Base-by-base conservation (phyloP, 2,329 filamentous ascomycete genomes). In the Colletotrichum viniferum region DNA sequence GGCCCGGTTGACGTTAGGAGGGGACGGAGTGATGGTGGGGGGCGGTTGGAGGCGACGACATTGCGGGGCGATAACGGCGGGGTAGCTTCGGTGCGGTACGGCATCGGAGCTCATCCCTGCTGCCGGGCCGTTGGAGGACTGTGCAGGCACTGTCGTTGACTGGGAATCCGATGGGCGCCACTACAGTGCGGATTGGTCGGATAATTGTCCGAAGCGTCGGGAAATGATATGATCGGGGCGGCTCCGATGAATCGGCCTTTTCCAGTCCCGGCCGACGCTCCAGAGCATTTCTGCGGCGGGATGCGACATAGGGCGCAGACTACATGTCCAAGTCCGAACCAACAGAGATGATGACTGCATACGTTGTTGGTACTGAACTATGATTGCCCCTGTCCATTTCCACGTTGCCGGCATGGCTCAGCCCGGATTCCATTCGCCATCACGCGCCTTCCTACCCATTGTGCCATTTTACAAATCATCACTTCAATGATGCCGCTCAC, bases 161-260 rank as follows among this genome's bases (percentile, higher is more conserved):
- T 4, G 4, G 48, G 5, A n/a, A 14, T 38, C 26, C 18, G 34
- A 10, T 16, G 34, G 5, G 24, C 6, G 26, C 14, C 4, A 10
- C 8, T 16, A 71, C 67, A 66, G 72, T 74, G 55, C 8, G 1
- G 14, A 28, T n/a, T 8, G n/a, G 21, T 34, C 43, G 38, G 52
- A 55, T 36, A 68, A 73, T 73, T 75, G 69, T 68, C 73, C 73
- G 73, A 73, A 58, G 16, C 43, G 26, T 75, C 69, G 73, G 73
- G 63, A 63, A 75, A 73, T 67, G 36, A 14, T 21, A 16, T 55
- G 32, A 34, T 68, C 62, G 63, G 69, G 21, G 38, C 69, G 18
- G 69, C 63, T 67, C 48, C 69, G 63, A 63, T 63, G 6, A 14
- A 55, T 75, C 69, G 73, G 73, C 69, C 30, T 73, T 73, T 67